Evolutionary conservation across 306 rosid genomes (phyloP), one percentile per base, ranked within the genome.

Genomic region (Cicer cuneatum): DNA sequence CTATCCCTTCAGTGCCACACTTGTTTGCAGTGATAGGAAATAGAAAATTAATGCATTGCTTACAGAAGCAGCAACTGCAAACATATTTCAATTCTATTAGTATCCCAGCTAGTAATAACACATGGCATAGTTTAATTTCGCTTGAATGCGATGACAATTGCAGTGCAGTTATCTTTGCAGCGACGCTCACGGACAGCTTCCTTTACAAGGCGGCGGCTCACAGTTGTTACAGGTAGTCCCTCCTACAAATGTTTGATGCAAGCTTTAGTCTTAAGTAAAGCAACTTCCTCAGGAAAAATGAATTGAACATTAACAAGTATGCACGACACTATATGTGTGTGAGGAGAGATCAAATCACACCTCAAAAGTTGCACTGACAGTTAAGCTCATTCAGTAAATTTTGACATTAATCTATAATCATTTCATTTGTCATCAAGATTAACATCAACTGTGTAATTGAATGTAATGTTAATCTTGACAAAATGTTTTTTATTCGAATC

Each of bases 141-240:
- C 90, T 76, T 83, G 85, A 90, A 90, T 46, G 73, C 88, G 46
- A 90, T 85, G 47, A 92, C 69, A 68, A 90, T 83, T 67, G 94
- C 98, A 16, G 92, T 87, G 82, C 96, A 92, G 83, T 92, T 92
- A 79, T 92, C 98, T 85, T 88, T 92, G 80, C 98, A 92, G 79
- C 80, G 87, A 56, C 98, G 85, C 77, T 90, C 98, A 8, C 91
- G 92, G 53, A 92, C 84, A 57, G 96, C 96, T 81, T 92, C 98
- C 69, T 75, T 87, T 52, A 92, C 90, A 47, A 92, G 96, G 46
- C 75, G 87, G 48, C 98, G 92, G 79, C 91, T 76, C 72, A 92
- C 86, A 35, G 91, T 45, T 14, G 88, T 33, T 52, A 86, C 90
- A 10, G 96, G 82, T 8, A 88, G 74, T 15, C 94, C 98, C 78